Conservation (phyloP, 2,329 filamentous ascomycete genomes). For the Cryphonectria carpinicola region DNA sequence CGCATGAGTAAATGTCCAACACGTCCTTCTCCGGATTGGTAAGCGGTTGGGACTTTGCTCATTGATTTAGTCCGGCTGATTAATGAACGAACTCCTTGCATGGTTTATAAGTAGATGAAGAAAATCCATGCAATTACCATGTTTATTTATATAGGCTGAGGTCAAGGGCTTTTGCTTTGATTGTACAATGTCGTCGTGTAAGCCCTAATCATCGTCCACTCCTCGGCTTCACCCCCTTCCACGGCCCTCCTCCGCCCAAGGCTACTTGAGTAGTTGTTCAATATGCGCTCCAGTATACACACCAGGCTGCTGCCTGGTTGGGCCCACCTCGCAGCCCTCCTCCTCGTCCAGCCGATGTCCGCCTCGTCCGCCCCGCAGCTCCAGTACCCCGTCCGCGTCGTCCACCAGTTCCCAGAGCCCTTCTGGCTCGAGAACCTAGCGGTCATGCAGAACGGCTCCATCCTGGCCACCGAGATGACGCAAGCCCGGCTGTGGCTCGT, state of each 20-base stretch:
- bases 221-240: neutral
- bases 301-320: neutral
- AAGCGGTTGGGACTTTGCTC: neutral
- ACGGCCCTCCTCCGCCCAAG: neutral
- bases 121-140: too few species aligned
- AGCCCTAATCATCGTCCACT: neutral
- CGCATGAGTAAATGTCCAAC: neutral
- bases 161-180: too few species aligned
- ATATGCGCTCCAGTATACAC: neutral
- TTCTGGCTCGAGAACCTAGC: slow-evolving; percentile 1
- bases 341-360: neutral
- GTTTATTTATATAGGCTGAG: too few species aligned
- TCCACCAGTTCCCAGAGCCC: neutral
- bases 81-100: neutral
- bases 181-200: neutral
- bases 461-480: neutral
- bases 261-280: neutral
- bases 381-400: neutral
- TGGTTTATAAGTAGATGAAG: too few species aligned
- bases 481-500: neutral
- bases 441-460: neutral
- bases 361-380: neutral
- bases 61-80: neutral
- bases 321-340: neutral
- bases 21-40: neutral